A percentile compares a stretch with the other conserved stretches of the same genome.
Evolutionary conservation across 2,329 filamentous ascomycete species (phyloP).

Genomic region (Metarhizium guizhouense): DNA sequence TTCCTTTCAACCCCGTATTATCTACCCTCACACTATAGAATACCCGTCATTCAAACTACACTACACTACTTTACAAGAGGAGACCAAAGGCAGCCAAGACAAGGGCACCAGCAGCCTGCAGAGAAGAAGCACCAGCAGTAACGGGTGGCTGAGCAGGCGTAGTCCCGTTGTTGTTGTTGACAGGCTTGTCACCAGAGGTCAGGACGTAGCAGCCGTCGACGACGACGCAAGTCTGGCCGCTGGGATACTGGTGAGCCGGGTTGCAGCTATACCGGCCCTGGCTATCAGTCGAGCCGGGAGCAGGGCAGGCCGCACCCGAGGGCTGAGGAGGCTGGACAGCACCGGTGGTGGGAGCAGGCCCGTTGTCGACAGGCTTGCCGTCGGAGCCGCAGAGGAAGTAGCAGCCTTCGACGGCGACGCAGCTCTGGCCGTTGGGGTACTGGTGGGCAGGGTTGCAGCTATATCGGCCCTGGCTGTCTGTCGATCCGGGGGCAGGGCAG

Average conservation of each 20-base stretch:
- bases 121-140: neutral
- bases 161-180: neutral
- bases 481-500: constrained; percentile 2
- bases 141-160: neutral
- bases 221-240: constrained; percentile 10
- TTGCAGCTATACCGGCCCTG: constrained; percentile 13
- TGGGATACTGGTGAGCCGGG: constrained; percentile 13
- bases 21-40: too few relatives aligned
- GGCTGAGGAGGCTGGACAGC: too few relatives aligned
- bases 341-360: too few relatives aligned
- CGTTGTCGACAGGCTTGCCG: too few relatives aligned
- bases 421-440: constrained; percentile 12
- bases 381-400: too few relatives aligned
- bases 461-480: constrained; percentile 10
- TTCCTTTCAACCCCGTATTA: too few relatives aligned
- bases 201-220: constrained; percentile 11
- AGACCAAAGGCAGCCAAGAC: neutral
- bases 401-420: neutral
- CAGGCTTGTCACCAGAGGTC: constrained; percentile 1
- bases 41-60: too few relatives aligned
- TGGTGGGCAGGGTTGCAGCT: constrained; percentile 13
- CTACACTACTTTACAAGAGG: neutral
- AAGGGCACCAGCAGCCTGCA: neutral
- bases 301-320: neutral
- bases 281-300: constrained; percentile 5